Base-by-base conservation (phyloP, 2,329 filamentous ascomycete species). In the Alternaria longipes region DNA sequence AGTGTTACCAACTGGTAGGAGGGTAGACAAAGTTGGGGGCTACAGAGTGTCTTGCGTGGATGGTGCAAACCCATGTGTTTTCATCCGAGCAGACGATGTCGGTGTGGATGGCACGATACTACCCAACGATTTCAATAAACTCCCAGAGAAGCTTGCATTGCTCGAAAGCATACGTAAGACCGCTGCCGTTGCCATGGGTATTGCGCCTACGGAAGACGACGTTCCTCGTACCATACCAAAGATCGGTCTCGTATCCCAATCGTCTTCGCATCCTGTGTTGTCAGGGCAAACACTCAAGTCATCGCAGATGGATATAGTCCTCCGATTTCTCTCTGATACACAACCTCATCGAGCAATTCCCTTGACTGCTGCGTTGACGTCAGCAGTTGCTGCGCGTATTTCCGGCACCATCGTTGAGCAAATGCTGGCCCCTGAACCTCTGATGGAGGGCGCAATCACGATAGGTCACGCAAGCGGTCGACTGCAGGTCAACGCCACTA, bases 61-160 rank as follows among this genome's bases (percentile, higher is more conserved):
- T 63, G 86, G 86, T 1, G 85, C 85, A 1, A 90, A 90, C 66
- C 89, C 89, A 0, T 86, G 85, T 47, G 82, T 89, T 14, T 91
- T 91, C 69, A 79, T 91, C 0, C 78, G 79, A 8, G 86, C 88
- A 0, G 70, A 78, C 2, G 84, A 87, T 59, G 69, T 90, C 1
- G 82, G 78, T 4, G 77, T 87, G 3, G 74, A 82, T 18, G 81
- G 83, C 3, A 80, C 81, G 9, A 80, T 89, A 36, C 80, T 84
- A 0, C 87, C 89, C 0, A 80, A 85, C 24, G 80, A 82, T 28
- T 82, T 90, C 44, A 83, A 86, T 20, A 79, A 80, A 2, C 75
- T 89, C 1, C 77, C 85, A 8, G 49, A 70, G 0, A 81, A 80
- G 3, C 79, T 91, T 42, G 82, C 60, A 1, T 81, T 78, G 0